These are phyloP conservation scores for Cryoendolithus antarcticus DNA, from an alignment of 2,329 filamentous ascomycete genomes.

Conservation along the genomic window DNA sequence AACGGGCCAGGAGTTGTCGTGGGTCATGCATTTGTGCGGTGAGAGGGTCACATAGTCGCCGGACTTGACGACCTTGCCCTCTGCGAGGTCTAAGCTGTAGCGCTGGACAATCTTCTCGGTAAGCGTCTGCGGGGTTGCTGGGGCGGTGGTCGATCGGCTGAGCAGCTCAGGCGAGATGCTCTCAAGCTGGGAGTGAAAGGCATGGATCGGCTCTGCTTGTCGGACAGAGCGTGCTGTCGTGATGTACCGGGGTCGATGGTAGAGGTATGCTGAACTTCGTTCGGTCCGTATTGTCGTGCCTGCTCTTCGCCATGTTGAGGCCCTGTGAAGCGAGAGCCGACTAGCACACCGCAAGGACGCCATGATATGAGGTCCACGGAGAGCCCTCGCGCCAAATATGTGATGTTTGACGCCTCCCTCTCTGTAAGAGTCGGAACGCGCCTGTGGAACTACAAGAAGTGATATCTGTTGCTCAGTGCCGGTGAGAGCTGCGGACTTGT, in stretches of 20 bases:
- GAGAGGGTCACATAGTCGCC: conserved; percentile 76
- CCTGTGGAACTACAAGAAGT: too few relatives aligned
- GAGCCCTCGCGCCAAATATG: too few relatives aligned
- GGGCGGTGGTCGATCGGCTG: conserved; percentile 41
- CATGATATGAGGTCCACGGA: too few relatives aligned
- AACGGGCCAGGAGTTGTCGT: conserved; percentile 72
- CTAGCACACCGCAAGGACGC: too few relatives aligned
- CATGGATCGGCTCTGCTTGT: conserved; percentile 32
- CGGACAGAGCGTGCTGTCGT: conserved; percentile 11
- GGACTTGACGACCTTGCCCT: conserved; percentile 60
- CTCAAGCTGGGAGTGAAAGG: conserved; percentile 53
- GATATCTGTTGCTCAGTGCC: too few relatives aligned
- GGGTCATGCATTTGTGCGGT: conserved; percentile 68
- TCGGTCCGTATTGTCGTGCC: background rate
- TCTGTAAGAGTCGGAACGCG: too few relatives aligned
- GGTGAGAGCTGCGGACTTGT: too few relatives aligned
- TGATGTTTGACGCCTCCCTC: too few relatives aligned
- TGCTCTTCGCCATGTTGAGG: background rate
- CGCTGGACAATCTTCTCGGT: conserved; percentile 88
- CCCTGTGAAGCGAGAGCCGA: too few relatives aligned
- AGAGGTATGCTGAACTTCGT: conserved; percentile 3
- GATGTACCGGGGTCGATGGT: conserved; percentile 17
- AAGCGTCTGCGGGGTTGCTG: conserved; percentile 56
- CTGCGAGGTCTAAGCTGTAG: conserved; percentile 62
- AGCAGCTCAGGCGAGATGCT: conserved; percentile 60